Evolutionary conservation across 768 basidiomycete species (phyloP), one percentile per base, ranked within the genome.

Genomic region (Scleroderma citrinum): DNA sequence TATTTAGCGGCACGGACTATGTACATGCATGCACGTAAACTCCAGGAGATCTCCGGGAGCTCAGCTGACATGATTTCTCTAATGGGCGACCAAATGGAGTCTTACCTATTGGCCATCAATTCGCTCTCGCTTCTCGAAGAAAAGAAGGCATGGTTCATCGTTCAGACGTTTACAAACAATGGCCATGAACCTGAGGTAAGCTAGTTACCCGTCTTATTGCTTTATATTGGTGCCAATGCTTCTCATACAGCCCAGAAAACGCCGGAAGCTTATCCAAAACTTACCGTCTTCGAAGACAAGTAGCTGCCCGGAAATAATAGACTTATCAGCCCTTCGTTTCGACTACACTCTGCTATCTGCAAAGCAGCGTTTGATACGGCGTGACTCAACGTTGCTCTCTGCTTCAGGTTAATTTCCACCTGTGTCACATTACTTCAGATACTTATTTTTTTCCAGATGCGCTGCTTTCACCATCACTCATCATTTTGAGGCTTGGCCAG

Each of bases 11-110:
- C 90, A 14, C 76, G 86, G 46, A 83, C 83, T 10, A 96, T 98
- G 94, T 97, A 94, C 65, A 88, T 90, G 58, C 84, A 92, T 47
- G 92, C 87, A 19, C 75, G 84, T 54, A 87, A 92, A 60, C 69
- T 98, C 8, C 81, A 78, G 44, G 71, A 70, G 29, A 56, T 76
- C 29, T 50, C 65, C 44, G 64, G 57, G 44, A 61, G 68, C 38
- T 56, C 68, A 17, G 55, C 61, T 54, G 62, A 71, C 39, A 72
- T 71, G 54, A 55, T 73, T 30, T 64, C 71, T 13, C 61, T 76
- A 54, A 77, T 82, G 31, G 81, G 83, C 56, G 80, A 85, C 58
- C 90, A 84, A 62, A 68, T 83, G 29, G 82, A 93, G 58, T 87
- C 91, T 13, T 86, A 90, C 58, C 76, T 85, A 43, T 82, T 94